These are phyloP conservation scores for Verticillium dahliae DNA, from an alignment of 2,329 filamentous ascomycete species.

Conservation along the genomic window DNA sequence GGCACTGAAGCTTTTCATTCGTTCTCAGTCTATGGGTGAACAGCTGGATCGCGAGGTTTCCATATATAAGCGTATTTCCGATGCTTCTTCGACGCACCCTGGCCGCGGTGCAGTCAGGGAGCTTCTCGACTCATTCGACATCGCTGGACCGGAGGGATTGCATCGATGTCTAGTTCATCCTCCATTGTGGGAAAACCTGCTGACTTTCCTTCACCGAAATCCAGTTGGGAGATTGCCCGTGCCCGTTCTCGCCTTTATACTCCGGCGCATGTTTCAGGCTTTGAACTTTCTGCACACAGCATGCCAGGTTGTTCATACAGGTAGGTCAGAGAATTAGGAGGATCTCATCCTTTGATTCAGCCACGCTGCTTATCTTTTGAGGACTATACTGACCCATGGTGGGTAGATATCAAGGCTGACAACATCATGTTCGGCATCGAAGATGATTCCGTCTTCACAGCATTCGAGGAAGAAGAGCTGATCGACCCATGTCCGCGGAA, in stretches of 20 bases:
- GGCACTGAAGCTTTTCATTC: conserved; percentile 24
- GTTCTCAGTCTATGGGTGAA: conserved; percentile 15
- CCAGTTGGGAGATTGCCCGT: conserved; percentile 26
- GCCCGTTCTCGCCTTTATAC: conserved; percentile 24
- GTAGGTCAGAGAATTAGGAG: conserved; percentile 18
- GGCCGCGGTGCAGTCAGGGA: conserved; percentile 22
- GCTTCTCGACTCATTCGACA: conserved; percentile 29
- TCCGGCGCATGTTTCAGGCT: conserved; percentile 32
- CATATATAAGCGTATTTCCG: conserved; percentile 33
- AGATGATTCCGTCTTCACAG: conserved; percentile 27
- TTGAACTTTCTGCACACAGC: conserved; percentile 39
- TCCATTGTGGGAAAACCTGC: conserved; percentile 34
- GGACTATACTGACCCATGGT: neutral
- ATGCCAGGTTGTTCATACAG: conserved; percentile 37
- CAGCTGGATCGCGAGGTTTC: conserved; percentile 26
- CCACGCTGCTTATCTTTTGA: neutral
- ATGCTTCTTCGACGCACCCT: conserved; percentile 18
- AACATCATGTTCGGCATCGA: conserved; percentile 30
- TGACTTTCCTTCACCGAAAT: conserved; percentile 30
- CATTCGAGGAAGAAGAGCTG: conserved; percentile 34
- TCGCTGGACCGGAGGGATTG: conserved; percentile 24
- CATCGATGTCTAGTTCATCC: conserved; percentile 31
- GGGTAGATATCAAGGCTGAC: conserved; percentile 25
- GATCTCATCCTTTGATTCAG: neutral
- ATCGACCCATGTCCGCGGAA: conserved; percentile 34